Evolutionary conservation across 495 filamentous ascomycete species (phyloP), one percentile per base, ranked within the genome.

Genomic region (Daldinia vernicosa): DNA sequence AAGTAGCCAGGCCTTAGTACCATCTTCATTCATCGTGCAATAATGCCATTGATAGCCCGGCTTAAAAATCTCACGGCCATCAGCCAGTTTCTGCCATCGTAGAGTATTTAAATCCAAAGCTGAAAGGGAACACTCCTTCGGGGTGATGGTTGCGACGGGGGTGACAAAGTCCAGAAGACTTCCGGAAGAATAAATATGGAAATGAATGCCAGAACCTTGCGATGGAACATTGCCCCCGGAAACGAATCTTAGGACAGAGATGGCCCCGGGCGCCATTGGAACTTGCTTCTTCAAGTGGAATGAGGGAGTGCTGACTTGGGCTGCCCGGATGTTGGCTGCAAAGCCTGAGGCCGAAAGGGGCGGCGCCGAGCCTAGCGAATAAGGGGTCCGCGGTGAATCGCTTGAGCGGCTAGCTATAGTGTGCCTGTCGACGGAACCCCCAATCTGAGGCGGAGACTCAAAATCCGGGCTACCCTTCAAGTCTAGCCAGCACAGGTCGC

Each of bases 401-500:
- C 63, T 61, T 7, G 77, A 75, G 11, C 75, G 80, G 33, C 79
- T 75, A 19, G 69, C 67, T 30, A 74, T 30, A 0, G 67, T 76
- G 35, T 79, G 80, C 63, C 78, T 78, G 35, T 88, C 82, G 64
- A 93, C 87, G 30, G 85, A 77, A 70, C 83, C 84, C 74, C 91
- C 92, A 75, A 90, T 89, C n/a, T 87, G 83, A 45, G 90, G 88
- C 19, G 86, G 86, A 43, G 89, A 89, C 67, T 93, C 91, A 68
- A 97, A 94, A 53, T 90, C 91, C 35, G 91, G 95, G 65, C 87
- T 94, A 61, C 89, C 92, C 77, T 95, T 95, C 61, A 98, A 85
- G 80, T 99, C 95, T 43, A 99, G 83, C 92, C 95, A 98, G 90
- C 94, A 97, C 32, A 99, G 86, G 79, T 99, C 95, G 43, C 92